Percentiles rank a stretch among this genome's conserved stretches.
These are phyloP conservation scores for Zymoseptoria crescenta DNA, from an alignment of 2,329 filamentous ascomycete species.

Conservation along the genomic window DNA sequence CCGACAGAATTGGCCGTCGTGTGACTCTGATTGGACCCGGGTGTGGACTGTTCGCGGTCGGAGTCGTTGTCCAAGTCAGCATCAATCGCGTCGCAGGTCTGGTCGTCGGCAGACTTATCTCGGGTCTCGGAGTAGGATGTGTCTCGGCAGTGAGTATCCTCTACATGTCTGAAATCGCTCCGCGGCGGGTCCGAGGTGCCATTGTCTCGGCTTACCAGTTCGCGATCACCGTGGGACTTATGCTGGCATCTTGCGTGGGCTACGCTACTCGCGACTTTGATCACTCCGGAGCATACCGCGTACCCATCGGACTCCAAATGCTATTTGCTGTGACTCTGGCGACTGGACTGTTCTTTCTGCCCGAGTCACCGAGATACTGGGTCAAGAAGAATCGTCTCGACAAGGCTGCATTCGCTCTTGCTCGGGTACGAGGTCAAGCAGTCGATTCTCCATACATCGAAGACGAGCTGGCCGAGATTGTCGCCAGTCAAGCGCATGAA, in stretches of 20 bases:
- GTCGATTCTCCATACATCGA: conserved; percentile 65
- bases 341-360: conserved; percentile 63
- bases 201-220: conserved; percentile 77
- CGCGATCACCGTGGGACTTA: conserved; percentile 70
- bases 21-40: conserved; percentile 52
- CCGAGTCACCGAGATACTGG: conserved; percentile 78
- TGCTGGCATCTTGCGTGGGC: conserved; percentile 66
- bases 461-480: conserved; percentile 73
- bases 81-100: conserved; percentile 56
- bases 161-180: conserved; percentile 35
- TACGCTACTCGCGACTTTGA: conserved; percentile 58
- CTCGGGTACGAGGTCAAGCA: conserved; percentile 67
- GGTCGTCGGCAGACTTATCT: conserved; percentile 63
- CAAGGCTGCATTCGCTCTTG: conserved; percentile 55
- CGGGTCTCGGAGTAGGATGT: conserved; percentile 65
- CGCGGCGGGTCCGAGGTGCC: conserved; percentile 67
- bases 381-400: conserved; percentile 69
- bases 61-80: conserved; percentile 52
- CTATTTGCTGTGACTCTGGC: conserved; percentile 71
- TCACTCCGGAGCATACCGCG: conserved; percentile 65
- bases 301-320: conserved; percentile 74
- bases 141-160: conserved; percentile 55
- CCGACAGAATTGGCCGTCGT: conserved; percentile 59
- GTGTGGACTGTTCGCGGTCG: conserved; percentile 52
- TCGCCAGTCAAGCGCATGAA: conserved; percentile 86